Evolutionary conservation across 176 grass and related monocot species (phyloP), one percentile per base, ranked within the genome.

Genomic region (Hsuehochloa calcarea): DNA sequence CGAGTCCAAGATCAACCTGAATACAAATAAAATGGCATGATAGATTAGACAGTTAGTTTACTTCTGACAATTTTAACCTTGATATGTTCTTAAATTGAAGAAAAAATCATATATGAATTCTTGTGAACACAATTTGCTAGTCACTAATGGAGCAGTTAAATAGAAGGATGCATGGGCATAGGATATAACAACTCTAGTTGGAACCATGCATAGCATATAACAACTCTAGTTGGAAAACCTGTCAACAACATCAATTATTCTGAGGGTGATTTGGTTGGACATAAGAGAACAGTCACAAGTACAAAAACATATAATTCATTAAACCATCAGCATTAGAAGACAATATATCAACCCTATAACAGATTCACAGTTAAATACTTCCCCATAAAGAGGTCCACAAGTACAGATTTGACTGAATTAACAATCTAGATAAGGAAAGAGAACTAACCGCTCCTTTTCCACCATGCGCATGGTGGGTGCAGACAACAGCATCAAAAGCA

Each of bases 381-480:
- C 31, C 6, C n/a, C 38, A 43, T 9, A 68, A 66, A 74, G 12
- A 35, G 44, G 27, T 7, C 3, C 3, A 74, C 25, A 70, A 72
- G 62, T 26, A n/a, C 54, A 22, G 6, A 75, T 11, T 46, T 41
- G 5, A 56, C 61, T 66, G 1, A 84, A 82, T 38, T 37, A 68
- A 74, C 6, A 80, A 79, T 20, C 4, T 65, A 85, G 26, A 31
- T 5, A 69, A 78, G 27, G 19, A 76, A 65, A 77, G 23, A 47
- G 26, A 84, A 99, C 93, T 87, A 70, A 96, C 96, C 78, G 91
- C 91, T 85, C 96, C 96, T 96, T 94, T 94, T 79, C 93, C 96
- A 86, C 96, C 96, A 63, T 99, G 96, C 13, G 96, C 96, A 86
- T 99, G 96, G 80, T 99, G 93, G 29, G 89, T 94, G 82, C 93